A percentile compares a stretch with the other conserved stretches of the same genome.
These are phyloP conservation scores for Monotropa hypopitys DNA, from an alignment of 179 eudicot species.

Conservation along the genomic window DNA sequence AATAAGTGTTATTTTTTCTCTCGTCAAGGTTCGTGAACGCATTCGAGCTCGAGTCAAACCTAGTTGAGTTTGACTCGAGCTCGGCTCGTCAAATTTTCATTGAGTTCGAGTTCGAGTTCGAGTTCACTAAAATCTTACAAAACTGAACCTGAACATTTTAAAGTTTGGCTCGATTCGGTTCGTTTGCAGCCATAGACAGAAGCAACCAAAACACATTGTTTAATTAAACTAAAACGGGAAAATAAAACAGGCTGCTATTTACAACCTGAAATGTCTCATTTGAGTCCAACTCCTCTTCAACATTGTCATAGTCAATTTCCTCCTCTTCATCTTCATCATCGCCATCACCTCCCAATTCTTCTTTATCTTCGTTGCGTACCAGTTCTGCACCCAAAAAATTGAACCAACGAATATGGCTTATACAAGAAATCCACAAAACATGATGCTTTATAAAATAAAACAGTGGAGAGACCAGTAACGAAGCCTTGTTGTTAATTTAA, in stretches of 20 bases:
- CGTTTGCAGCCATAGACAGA: too few species aligned
- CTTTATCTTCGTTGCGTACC: constrained; percentile 43
- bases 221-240: neutral
- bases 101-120: too few species aligned
- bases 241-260: neutral
- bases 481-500: constrained; percentile 6
- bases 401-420: neutral
- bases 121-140: too few species aligned
- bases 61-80: too few species aligned
- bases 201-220: neutral
- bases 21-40: too few species aligned
- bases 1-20: too few species aligned
- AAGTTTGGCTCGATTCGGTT: too few species aligned
- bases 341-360: constrained; percentile 21
- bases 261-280: constrained; percentile 42
- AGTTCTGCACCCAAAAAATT: constrained; percentile 26
- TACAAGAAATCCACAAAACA: neutral
- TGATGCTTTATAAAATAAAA: neutral
- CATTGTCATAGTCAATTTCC: constrained; percentile 44
- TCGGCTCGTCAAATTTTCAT: too few species aligned
- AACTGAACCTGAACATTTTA: too few species aligned
- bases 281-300: constrained; percentile 57
- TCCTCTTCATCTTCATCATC: constrained; percentile 49
- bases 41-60: too few species aligned
- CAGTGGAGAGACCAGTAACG: neutral